A percentile compares a stretch with the other conserved stretches of the same genome.
These are phyloP conservation scores for Celoporthe dispersa DNA, from an alignment of 2,329 filamentous ascomycete genomes.

Conservation along the genomic window DNA sequence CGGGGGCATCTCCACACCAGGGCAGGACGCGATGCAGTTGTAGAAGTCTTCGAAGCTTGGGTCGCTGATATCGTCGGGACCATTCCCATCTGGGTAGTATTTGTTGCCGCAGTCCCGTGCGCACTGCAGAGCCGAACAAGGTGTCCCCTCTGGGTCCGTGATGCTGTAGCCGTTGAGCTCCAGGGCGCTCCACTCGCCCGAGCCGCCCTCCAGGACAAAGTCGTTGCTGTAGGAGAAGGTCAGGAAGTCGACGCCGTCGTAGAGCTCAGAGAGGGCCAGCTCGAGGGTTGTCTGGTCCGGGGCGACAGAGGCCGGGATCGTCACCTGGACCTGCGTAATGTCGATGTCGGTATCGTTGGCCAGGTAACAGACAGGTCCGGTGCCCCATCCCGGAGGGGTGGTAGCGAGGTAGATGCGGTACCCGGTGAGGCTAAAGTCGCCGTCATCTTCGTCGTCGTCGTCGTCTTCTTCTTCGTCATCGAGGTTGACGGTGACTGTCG, in stretches of 20 bases:
- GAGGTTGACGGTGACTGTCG: constrained; percentile 12
- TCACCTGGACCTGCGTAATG: constrained; percentile 35
- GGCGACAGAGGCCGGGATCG: constrained; percentile 39
- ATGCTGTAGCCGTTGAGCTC: constrained; percentile 22
- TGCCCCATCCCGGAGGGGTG: constrained; percentile 36
- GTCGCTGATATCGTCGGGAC: not conserved
- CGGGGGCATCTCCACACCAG: not conserved
- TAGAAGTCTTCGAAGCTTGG: not conserved
- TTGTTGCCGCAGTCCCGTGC: constrained; percentile 25
- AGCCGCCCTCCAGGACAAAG: constrained; percentile 28
- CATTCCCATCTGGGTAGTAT: constrained; percentile 16
- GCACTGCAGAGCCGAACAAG: constrained; percentile 29
- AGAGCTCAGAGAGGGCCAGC: constrained; percentile 34
- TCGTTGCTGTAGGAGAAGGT: constrained; percentile 28
- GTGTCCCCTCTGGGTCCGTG: constrained; percentile 16
- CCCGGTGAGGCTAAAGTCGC: constrained; percentile 31
- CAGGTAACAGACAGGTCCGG: constrained; percentile 41
- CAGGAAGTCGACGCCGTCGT: constrained; percentile 21
- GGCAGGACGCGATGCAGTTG: constrained; percentile 4
- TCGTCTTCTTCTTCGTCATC: constrained; percentile 7
- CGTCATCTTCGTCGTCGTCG: constrained; percentile 32
- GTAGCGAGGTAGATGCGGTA: constrained; percentile 42
- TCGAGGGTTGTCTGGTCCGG: constrained; percentile 38
- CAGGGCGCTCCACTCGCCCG: constrained; percentile 26
- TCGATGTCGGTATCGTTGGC: constrained; percentile 38